Evolutionary conservation across 2,329 filamentous ascomycete genomes (phyloP).

Genomic region (Aspergillus texensis): DNA sequence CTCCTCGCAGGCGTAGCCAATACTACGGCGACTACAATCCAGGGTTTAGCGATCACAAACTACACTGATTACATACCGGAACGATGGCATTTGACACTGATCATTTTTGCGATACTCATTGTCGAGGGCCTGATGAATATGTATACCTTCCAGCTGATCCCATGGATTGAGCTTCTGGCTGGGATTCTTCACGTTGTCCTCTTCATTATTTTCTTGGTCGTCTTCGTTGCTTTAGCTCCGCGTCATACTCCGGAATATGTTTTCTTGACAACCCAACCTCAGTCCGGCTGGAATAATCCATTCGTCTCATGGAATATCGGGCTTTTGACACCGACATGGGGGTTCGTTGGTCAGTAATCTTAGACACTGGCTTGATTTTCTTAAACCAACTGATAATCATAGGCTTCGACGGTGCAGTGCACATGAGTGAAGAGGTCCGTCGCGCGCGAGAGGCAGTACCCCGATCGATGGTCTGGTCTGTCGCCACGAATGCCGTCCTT

Average conservation of each 20-base stretch:
- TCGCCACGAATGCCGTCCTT: constrained; percentile 46
- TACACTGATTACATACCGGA: constrained; percentile 36
- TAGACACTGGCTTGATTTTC: not conserved
- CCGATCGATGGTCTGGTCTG: constrained; percentile 48
- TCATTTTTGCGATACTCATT: constrained; percentile 42
- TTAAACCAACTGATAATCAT: not conserved
- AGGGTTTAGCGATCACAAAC: constrained; percentile 35
- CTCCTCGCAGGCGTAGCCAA: constrained; percentile 39
- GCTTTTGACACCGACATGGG: constrained; percentile 37
- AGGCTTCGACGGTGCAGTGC: constrained; percentile 53
- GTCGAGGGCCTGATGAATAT: constrained; percentile 7
- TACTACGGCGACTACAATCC: constrained; percentile 38
- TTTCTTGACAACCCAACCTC: constrained; percentile 28
- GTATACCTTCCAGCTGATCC: constrained; percentile 39
- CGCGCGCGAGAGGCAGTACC: constrained; percentile 52
- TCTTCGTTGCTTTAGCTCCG: constrained; percentile 34
- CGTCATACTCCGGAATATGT: constrained; percentile 39
- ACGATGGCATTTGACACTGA: constrained; percentile 43
- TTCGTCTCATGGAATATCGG: constrained; percentile 43
- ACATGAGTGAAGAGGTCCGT: constrained; percentile 52
- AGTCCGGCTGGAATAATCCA: constrained; percentile 32
- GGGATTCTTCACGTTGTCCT: constrained; percentile 29
- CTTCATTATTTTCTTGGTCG: constrained; percentile 38
- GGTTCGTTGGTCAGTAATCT: constrained; percentile 15
- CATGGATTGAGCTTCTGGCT: constrained; percentile 42